Evolutionary conservation across 768 basidiomycete species (phyloP), one percentile per base, ranked within the genome.

Genomic region (Fibroporia radiculosa): DNA sequence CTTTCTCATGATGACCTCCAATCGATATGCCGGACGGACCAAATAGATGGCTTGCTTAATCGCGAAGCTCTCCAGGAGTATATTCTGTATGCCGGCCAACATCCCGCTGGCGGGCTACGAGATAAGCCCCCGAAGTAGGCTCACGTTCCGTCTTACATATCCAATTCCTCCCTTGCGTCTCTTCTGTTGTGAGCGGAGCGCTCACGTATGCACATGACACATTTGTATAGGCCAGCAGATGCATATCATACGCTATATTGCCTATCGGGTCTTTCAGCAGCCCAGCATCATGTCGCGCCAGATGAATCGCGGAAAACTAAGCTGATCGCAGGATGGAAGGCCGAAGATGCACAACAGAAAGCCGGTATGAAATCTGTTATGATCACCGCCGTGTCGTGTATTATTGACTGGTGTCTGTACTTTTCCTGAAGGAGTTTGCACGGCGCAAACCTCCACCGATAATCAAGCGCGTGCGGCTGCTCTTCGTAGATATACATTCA

Each of bases 211-310:
- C 29, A 28, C 4, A 19, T 45, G 44, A 38, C 18, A 20, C 44
- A 32, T 18, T 18, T n/a, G 20, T 29, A 18, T 52, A 93, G 92
- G 64, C 64, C 65, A n/a, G 68, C 93, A n/a, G 96, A 99, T 59
- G 75, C 89, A 29, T 99, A 99, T 60, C 96, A 99, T 57, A 96
- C 95, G 0, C 66, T 89, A 27, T 98, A 95, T 63, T 93, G 90
- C 57, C 75, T 98, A 2, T 77, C 92, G 4, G 96, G 96, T 11
- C 72, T 96, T 14, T 90, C 95, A 0, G 70, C 79, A 0, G 88
- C 95, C 0, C 96, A 98, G 57, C 92, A 97, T 51, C 75, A 70
- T 32, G 73, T 93, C 24, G 32, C 52, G 6, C 56, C 59, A 20
- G 48, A 51, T 24, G 34, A 40, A 8, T 37, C 50, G 3, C 51